Percentiles rank a stretch among this genome's conserved stretches.
These are phyloP conservation scores for Hermanozyma aechmeae DNA, from an alignment of 805 yeast genomes.

Conservation along the genomic window DNA sequence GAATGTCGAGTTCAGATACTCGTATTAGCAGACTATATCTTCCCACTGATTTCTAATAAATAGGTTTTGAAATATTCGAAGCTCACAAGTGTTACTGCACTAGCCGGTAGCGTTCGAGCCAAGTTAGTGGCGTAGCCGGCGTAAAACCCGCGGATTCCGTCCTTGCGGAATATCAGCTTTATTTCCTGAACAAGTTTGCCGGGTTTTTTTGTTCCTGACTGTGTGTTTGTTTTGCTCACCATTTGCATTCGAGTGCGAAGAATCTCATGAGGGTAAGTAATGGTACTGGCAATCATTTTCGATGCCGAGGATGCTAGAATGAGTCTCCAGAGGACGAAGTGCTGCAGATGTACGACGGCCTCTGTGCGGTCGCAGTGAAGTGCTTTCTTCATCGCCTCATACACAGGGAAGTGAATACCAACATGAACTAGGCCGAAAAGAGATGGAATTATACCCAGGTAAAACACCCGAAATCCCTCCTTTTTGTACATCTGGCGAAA, in stretches of 20 bases:
- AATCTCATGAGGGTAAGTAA: conserved; percentile 95
- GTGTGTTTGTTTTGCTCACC: too few species aligned
- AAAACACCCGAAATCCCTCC: conserved; percentile 78
- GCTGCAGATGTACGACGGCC: conserved; percentile 4
- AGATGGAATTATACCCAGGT: conserved; percentile 86
- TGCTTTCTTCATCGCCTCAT: conserved; percentile 60
- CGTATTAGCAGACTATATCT: conserved; percentile 25
- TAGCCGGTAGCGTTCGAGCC: conserved; percentile 86
- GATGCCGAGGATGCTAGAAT: conserved; percentile 64
- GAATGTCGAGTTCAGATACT: conserved; percentile 49
- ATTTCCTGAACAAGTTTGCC: conserved; percentile 22
- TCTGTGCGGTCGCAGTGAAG: conserved; percentile 6
- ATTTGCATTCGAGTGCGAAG: conserved; percentile 86
- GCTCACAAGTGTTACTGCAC: conserved; percentile 90
- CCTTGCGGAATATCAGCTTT: conserved; percentile 41
- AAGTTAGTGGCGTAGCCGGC: conserved; percentile 83
- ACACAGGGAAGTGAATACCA: conserved; percentile 92
- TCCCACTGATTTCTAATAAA: conserved; percentile 28
- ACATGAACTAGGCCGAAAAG: conserved; percentile 86
- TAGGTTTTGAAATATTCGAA: conserved; percentile 72
- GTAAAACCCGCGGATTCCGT: conserved; percentile 78
- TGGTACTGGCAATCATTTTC: conserved; percentile 79
- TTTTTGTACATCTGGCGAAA: conserved; percentile 63
- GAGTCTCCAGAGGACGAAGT: conserved; percentile 18
- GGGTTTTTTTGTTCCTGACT: too few species aligned